These are phyloP conservation scores for Pseudoturritis turrita DNA, from an alignment of 345 rosid species.

Conservation along the genomic window DNA sequence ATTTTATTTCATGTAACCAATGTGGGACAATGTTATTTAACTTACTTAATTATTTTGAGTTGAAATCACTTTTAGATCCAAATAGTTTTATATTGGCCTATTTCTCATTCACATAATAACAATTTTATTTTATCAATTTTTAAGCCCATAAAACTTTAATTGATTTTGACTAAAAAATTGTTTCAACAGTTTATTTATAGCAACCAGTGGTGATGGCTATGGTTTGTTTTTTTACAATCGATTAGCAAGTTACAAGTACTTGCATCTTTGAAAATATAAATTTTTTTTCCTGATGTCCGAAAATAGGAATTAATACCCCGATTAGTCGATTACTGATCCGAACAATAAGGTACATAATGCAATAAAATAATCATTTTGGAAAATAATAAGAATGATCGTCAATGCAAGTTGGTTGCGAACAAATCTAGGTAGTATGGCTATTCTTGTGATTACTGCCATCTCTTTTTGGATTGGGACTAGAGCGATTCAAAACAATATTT, in stretches of 20 bases:
- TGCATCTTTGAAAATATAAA: not conserved
- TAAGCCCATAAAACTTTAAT: too few species aligned
- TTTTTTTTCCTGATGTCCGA: not conserved
- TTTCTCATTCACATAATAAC: too few species aligned
- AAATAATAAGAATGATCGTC: constrained; percentile 3
- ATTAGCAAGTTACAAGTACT: not conserved
- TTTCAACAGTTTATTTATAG: not conserved
- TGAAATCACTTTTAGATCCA: too few species aligned
- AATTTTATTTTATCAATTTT: too few species aligned
- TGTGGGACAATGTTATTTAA: too few species aligned
- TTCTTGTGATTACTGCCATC: not conserved
- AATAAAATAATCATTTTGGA: not conserved
- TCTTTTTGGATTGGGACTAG: not conserved
- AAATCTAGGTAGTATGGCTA: not conserved
- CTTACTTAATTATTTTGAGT: too few species aligned
- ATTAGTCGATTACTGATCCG: not conserved
- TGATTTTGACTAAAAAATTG: too few species aligned
- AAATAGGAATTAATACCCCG: not conserved
- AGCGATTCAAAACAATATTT: not conserved
- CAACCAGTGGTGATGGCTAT: not conserved
- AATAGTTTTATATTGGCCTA: too few species aligned
- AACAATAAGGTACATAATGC: not conserved
- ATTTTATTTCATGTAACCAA: too few species aligned
- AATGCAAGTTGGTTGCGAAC: not conserved
- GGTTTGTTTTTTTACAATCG: not conserved